Base-by-base conservation (phyloP, 2,329 filamentous ascomycete species). In the Sporothrix pallida region DNA sequence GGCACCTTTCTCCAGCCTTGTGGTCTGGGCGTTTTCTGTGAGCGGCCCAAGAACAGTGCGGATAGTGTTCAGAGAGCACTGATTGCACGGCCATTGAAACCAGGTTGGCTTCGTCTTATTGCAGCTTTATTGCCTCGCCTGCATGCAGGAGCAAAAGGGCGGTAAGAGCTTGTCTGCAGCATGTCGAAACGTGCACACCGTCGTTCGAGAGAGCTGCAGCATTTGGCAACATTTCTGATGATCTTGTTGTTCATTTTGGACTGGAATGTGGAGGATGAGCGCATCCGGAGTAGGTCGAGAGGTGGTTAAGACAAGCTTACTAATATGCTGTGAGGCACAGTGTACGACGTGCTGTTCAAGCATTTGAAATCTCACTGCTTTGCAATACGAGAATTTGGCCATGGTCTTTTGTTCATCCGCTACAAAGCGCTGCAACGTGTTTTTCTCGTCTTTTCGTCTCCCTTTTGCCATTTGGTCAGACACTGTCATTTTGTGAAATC, bases 161-260 rank as follows among this genome's bases (percentile, higher is more conserved):
- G 65, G 65, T 68, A 68, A 68, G 65, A 68, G 46, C 65, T 37
- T 52, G 44, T 31, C 20, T 52, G 63, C 63, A 48, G 62, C 62
- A 9, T 56, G 9, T 15, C 13, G 6, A 23, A 31, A 37, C 15
- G 13, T 60, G 20, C 26, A 60, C 56, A 60, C 56, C 56, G 26
- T 60, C 56, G 23, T 13, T 60, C 37, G 23, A 46, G 44, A 7
- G 37, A 46, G 23, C 23, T 26, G 23, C 23, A 26, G 23, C 23
- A 26, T 20, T 58, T 5, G 1, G 7, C 17, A 15, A 26, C 23
- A 6, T 15, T 42, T 10, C 3, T 37, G 65, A 52, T 17, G 63
- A 67, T 50, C 20, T 50, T 50, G 31, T 37, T 5, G 56, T 17
- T 52, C 12, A 23, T 65, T 42, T 13, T 17, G n/a, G 20, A 48